phyloP scores from a whole-genome alignment of 768 basidiomycete species.

The Tylopilus plumbeoviolaceoides region DNA sequence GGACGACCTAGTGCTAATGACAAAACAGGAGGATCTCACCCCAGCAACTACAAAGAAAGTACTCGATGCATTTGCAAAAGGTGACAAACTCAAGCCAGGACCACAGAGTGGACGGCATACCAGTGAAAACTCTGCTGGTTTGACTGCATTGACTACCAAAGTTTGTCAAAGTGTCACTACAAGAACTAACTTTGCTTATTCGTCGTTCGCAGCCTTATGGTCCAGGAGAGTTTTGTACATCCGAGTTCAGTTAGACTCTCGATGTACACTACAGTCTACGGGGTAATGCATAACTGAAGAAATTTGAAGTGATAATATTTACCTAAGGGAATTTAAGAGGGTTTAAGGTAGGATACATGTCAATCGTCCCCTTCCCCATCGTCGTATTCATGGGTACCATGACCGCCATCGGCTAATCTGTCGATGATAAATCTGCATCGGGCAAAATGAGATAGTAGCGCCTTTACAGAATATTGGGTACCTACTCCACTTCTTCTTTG shows the following conservation, averaged over 20 bases:
- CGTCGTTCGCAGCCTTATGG: conserved; percentile 71
- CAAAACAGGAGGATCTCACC: conserved; percentile 75
- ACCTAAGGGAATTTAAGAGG: background rate
- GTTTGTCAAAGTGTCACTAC: conserved; percentile 35
- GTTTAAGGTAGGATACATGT: conserved; percentile 10
- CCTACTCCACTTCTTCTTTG: conserved; percentile 79
- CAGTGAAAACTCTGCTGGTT: conserved; percentile 89
- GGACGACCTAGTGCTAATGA: conserved; percentile 7
- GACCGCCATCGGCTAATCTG: conserved; percentile 68
- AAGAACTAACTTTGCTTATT: conserved; percentile 5
- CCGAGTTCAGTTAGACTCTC: conserved; percentile 70
- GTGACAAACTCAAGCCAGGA: conserved; percentile 87
- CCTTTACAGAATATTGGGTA: conserved; percentile 11
- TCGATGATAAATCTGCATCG: conserved; percentile 59
- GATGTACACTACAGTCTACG: background rate
- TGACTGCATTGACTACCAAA: conserved; percentile 76
- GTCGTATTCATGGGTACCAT: conserved; percentile 68
- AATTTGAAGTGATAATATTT: background rate
- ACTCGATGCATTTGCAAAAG: conserved; percentile 74
- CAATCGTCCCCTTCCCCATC: conserved; percentile 82
- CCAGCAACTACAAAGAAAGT: conserved; percentile 71
- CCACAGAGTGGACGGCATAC: conserved; percentile 86
- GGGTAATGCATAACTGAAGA: background rate
- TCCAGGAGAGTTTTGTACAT: conserved; percentile 83
- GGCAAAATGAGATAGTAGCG: conserved; percentile 7